Percentiles rank a stretch among this genome's conserved stretches.
Conservation (phyloP, 2,329 filamentous ascomycete species). For the Epichloe uncinata region DNA sequence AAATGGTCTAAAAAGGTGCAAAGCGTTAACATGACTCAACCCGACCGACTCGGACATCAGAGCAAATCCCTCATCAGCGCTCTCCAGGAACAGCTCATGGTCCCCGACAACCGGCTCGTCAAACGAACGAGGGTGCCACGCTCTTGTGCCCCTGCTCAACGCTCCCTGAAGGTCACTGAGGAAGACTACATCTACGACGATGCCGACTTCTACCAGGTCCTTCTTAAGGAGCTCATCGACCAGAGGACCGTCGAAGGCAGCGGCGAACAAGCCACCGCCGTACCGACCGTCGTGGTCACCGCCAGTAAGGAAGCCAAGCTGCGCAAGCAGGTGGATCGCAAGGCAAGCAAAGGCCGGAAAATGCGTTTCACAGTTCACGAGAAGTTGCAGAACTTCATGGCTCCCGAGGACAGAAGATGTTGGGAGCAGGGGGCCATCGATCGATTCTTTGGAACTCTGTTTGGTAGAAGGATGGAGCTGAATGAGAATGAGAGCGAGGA, state of each 20-base stretch:
- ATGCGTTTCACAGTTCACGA: conserved; percentile 91
- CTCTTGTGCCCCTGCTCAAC: conserved; percentile 63
- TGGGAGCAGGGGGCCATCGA: conserved; percentile 79
- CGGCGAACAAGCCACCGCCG: conserved; percentile 28
- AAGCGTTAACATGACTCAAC: conserved; percentile 29
- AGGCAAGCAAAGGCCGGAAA: conserved; percentile 89
- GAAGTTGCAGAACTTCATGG: conserved; percentile 97
- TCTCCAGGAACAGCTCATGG: conserved; percentile 54
- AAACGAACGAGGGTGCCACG: conserved; percentile 58
- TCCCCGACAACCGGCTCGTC: conserved; percentile 49
- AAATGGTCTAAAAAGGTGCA: conserved; percentile 73
- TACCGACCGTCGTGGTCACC: conserved; percentile 48
- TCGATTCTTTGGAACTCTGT: conserved; percentile 59
- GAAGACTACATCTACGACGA: conserved; percentile 72
- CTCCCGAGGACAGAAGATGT: conserved; percentile 63
- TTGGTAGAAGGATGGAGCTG: conserved; percentile 56
- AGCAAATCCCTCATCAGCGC: conserved; percentile 44
- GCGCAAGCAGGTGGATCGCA: conserved; percentile 77
- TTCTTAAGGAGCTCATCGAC: conserved; percentile 87
- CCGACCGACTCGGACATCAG: conserved; percentile 15
- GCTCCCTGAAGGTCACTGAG: conserved; percentile 40
- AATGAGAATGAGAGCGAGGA: conserved; percentile 43
- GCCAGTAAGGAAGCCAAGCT: conserved; percentile 65
- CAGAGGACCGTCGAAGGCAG: conserved; percentile 63
- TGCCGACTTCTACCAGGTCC: conserved; percentile 82